Evolutionary conservation across 306 rosid species (phyloP).

Genomic region (Medicago lupulina): DNA sequence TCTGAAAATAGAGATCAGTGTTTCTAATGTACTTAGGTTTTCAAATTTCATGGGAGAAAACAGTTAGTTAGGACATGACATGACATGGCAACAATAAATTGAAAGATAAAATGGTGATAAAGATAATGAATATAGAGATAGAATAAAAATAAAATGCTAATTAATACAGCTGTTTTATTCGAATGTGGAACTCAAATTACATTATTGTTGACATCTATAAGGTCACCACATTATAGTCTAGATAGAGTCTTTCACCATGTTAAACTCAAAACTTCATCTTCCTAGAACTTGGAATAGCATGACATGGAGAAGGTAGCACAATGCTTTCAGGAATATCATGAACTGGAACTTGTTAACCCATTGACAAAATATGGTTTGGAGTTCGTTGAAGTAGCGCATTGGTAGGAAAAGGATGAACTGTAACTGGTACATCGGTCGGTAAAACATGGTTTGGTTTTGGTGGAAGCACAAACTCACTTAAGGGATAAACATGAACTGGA

Average conservation of each 20-base stretch:
- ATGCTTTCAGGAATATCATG: not conserved
- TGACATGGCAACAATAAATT: not conserved
- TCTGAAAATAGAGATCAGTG: not conserved
- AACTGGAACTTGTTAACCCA: not conserved
- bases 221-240: not conserved
- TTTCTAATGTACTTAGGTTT: not conserved
- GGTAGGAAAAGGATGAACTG: not conserved
- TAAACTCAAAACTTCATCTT: not conserved
- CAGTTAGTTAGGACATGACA: not conserved
- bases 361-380: not conserved
- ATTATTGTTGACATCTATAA: not conserved
- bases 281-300: not conserved
- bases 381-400: no score
- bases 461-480: no score
- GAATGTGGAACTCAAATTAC: not conserved
- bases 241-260: not conserved
- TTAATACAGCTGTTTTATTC: not conserved
- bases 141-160: not conserved
- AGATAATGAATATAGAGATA: not conserved
- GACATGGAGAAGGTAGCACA: not conserved
- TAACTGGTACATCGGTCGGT: not conserved
- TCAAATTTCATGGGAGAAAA: not conserved
- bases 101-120: no score
- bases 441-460: not conserved
- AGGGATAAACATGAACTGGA: no score